Percentiles rank a stretch among this genome's conserved stretches.
Evolutionary conservation across 176 grass and related monocot genomes (phyloP).

Genomic region (Carex parvula): DNA sequence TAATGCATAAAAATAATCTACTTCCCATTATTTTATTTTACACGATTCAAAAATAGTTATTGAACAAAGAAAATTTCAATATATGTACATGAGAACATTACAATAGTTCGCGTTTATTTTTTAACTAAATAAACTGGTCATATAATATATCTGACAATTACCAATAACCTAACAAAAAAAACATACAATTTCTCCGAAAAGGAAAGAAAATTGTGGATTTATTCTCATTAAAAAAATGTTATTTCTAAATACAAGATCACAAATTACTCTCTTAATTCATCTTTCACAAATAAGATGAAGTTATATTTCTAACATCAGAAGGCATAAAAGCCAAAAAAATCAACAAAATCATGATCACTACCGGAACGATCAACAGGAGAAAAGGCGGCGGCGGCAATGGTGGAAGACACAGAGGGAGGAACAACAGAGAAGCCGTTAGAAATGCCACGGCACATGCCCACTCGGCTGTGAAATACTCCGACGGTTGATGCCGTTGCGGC

Average conservation of each 20-base stretch:
- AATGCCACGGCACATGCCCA: not conserved
- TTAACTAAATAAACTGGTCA: not conserved
- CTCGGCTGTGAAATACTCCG: constrained; percentile 12
- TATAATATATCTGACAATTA: not conserved
- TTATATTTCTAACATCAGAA: constrained; percentile 12
- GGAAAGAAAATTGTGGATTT: not conserved
- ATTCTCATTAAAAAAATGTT: not conserved
- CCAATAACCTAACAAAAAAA: not conserved
- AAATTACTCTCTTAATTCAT: not conserved
- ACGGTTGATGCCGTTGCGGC: not conserved
- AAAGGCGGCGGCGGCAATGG: constrained; percentile 21
- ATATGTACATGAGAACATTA: no score
- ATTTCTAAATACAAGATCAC: not conserved
- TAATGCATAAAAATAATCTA: no score
- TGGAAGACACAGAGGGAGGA: constrained; percentile 16
- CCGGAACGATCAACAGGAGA: constrained; percentile 13
- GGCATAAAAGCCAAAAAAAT: constrained; percentile 18
- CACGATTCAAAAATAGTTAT: no score
- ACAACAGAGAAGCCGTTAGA: not conserved
- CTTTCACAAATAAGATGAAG: constrained; percentile 7
- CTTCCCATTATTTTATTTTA: no score
- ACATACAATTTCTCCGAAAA: not conserved
- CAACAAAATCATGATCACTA: constrained; percentile 25
- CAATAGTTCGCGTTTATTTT: no score
- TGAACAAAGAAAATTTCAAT: no score